These are phyloP conservation scores for Coprinopsis strossmayeri DNA, from an alignment of 768 basidiomycete species.

Conservation along the genomic window DNA sequence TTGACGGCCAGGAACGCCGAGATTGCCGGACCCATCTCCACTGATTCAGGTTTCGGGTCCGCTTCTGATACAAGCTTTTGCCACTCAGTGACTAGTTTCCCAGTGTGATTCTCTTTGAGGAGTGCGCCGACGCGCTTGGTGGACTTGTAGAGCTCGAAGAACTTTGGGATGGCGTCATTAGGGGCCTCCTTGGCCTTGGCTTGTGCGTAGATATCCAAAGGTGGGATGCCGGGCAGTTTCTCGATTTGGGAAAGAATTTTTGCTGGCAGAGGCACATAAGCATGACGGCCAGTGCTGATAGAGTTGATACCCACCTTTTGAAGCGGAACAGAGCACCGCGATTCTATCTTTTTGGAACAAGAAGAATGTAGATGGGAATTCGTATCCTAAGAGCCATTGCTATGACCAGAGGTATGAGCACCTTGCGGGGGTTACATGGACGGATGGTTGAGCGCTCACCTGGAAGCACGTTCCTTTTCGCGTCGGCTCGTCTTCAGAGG, in stretches of 20 bases:
- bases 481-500: conserved; percentile 83
- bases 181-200: conserved; percentile 76
- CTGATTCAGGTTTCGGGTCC: conserved; percentile 57
- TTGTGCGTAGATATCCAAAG: conserved; percentile 71
- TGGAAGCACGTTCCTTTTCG: conserved; percentile 90
- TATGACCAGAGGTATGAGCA: too few relatives aligned
- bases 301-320: conserved; percentile 58
- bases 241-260: conserved; percentile 81
- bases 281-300: conserved; percentile 7
- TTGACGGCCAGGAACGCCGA: conserved; percentile 81
- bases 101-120: conserved; percentile 75
- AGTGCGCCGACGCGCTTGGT: conserved; percentile 67
- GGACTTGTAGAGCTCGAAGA: conserved; percentile 55
- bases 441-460: conserved; percentile 35
- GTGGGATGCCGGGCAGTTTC: conserved; percentile 45
- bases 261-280: conserved; percentile 37
- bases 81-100: conserved; percentile 89
- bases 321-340: conserved; percentile 76
- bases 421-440: conserved; percentile 15
- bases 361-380: conserved; percentile 92
- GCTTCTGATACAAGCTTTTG: conserved; percentile 52
- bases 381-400: conserved; percentile 97
- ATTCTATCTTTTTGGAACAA: conserved; percentile 77
- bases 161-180: conserved; percentile 67
- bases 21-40: conserved; percentile 74